A percentile compares a stretch with the other conserved stretches of the same genome.
Evolutionary conservation across 805 yeast genomes (phyloP).

Genomic region (Wickerhamiella vanderwaltii): DNA sequence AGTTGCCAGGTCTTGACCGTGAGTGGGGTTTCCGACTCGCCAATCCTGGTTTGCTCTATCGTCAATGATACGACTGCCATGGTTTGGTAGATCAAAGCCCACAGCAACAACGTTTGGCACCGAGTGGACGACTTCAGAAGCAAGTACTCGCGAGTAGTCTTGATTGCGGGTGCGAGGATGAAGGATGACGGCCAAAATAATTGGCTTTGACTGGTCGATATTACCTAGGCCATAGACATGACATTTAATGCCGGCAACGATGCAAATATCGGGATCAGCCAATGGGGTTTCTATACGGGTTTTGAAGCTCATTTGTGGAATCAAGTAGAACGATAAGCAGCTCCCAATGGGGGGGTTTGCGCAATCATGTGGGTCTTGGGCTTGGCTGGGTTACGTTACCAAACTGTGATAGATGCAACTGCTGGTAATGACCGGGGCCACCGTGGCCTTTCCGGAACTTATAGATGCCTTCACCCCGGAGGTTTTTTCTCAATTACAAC

Average conservation of each 20-base stretch:
- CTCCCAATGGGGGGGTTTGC: too few species aligned
- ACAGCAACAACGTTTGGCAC: slow-evolving; percentile 31
- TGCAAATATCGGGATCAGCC: slow-evolving; percentile 11
- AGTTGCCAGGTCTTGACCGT: slow-evolving; percentile 40
- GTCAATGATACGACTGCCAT: slow-evolving; percentile 38
- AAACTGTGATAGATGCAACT: slow-evolving; percentile 19
- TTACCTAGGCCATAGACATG: slow-evolving; percentile 33
- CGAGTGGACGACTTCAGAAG: slow-evolving; percentile 19
- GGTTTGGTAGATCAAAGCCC: slow-evolving; percentile 44
- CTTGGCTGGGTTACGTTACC: not conserved
- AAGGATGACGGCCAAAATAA: slow-evolving; percentile 34
- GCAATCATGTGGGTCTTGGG: too few species aligned
- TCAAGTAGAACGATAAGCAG: too few species aligned
- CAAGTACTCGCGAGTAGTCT: slow-evolving; percentile 32
- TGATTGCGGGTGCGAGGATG: slow-evolving; percentile 38
- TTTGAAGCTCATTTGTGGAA: not conserved
- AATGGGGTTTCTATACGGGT: not conserved
- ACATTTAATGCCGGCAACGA: slow-evolving; percentile 38
- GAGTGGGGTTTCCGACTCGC: slow-evolving; percentile 38
- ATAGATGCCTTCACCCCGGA: slow-evolving; percentile 34
- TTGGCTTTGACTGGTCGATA: slow-evolving; percentile 14
- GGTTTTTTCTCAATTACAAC: slow-evolving; percentile 30
- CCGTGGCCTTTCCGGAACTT: slow-evolving; percentile 62
- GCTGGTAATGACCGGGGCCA: slow-evolving; percentile 81
- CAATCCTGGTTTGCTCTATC: slow-evolving; percentile 32